These are phyloP conservation scores for Pachyrhizus erosus DNA, from an alignment of 306 rosid species.

Conservation along the genomic window DNA sequence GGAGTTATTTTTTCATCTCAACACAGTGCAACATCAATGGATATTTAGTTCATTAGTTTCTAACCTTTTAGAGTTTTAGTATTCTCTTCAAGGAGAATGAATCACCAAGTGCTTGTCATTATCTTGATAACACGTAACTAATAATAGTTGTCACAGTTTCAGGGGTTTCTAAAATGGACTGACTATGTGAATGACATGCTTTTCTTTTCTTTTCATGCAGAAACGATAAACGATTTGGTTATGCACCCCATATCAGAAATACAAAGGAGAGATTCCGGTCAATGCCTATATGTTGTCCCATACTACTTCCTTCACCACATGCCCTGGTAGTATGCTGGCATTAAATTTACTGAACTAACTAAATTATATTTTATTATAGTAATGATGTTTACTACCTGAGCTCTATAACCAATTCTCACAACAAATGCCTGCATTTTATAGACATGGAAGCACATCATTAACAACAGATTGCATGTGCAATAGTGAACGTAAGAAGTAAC, in stretches of 20 bases:
- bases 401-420: background rate
- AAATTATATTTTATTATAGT: constrained; percentile 22
- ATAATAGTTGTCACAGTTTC: constrained; percentile 24
- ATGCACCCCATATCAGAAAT: constrained; percentile 56
- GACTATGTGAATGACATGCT: constrained; percentile 36
- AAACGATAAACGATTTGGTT: constrained; percentile 61
- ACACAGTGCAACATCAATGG: background rate
- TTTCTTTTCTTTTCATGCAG: constrained; percentile 65
- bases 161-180: constrained; percentile 28
- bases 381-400: background rate
- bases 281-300: constrained; percentile 93
- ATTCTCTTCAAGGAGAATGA: constrained; percentile 27
- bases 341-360: constrained; percentile 31
- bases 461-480: constrained; percentile 2
- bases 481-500: constrained; percentile 15
- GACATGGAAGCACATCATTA: background rate
- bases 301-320: constrained; percentile 92
- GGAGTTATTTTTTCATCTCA: constrained; percentile 15
- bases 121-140: constrained; percentile 23
- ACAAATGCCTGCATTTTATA: constrained; percentile 21
- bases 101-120: constrained; percentile 32
- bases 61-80: constrained; percentile 7
- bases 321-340: constrained; percentile 73
- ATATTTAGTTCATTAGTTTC: constrained; percentile 37
- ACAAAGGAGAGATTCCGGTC: constrained; percentile 87